Conservation (phyloP, 2,329 filamentous ascomycete genomes). For the Amauroascus verrucosus region DNA sequence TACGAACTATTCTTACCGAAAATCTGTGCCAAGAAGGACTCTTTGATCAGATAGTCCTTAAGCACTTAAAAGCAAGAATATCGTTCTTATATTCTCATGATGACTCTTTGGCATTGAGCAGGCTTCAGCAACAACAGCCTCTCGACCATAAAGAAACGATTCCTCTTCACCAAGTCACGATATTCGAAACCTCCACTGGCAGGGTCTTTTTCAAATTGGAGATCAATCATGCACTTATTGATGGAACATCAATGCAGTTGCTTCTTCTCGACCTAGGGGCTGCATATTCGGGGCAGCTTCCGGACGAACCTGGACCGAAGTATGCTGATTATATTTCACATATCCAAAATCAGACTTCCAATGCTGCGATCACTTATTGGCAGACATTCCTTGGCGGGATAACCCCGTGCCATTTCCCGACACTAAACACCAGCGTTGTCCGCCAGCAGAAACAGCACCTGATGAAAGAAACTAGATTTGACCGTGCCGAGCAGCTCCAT, state of each 20-base stretch:
- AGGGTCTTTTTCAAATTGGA: constrained; percentile 27
- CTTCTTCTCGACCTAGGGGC: constrained; percentile 24
- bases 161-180: constrained; percentile 27
- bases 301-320: constrained; percentile 22
- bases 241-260: constrained; percentile 26
- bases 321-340: constrained; percentile 31
- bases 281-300: constrained; percentile 26
- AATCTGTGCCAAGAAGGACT: constrained; percentile 23
- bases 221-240: constrained; percentile 30
- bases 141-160: constrained; percentile 19
- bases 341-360: constrained; percentile 20
- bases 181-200: constrained; percentile 25
- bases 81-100: constrained; percentile 25
- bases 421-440: neutral
- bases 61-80: constrained; percentile 19
- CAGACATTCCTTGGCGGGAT: constrained; percentile 21
- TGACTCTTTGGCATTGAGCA: constrained; percentile 17
- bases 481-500: neutral
- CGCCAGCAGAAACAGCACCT: neutral
- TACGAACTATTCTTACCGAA: constrained; percentile 28
- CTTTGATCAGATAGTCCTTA: constrained; percentile 30
- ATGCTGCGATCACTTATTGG: constrained; percentile 24
- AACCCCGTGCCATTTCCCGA: neutral
- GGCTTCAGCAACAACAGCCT: constrained; percentile 17
- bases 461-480: neutral